phyloP scores from a whole-genome alignment of 208 protist genomes.

The Trichomonas vaginalis region DNA sequence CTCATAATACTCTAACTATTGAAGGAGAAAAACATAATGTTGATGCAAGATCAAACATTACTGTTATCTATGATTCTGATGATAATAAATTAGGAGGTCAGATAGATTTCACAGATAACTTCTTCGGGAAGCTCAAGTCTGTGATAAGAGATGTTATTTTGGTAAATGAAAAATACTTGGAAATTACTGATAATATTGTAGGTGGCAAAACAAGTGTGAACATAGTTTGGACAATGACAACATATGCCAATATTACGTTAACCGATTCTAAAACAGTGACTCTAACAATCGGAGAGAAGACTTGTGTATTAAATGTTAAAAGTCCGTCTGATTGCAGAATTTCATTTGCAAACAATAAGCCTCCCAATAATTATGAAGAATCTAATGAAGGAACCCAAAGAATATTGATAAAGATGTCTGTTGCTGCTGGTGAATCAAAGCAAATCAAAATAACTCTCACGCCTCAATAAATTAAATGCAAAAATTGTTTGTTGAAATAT shows the following conservation, averaged over 20 bases:
- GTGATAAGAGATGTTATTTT: not conserved
- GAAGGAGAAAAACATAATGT: not conserved
- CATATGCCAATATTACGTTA: not conserved
- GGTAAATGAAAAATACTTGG: not conserved
- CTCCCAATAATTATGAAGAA: too few species aligned
- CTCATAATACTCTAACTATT: not conserved
- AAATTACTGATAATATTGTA: not conserved
- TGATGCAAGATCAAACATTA: not conserved
- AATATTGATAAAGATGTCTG: too few species aligned
- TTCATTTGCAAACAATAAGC: not conserved
- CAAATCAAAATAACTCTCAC: too few species aligned
- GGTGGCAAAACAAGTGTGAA: not conserved
- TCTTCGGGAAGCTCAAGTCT: not conserved
- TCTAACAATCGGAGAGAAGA: not conserved
- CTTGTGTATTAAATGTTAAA: not conserved
- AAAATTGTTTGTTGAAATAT: too few species aligned
- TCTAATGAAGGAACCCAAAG: too few species aligned
- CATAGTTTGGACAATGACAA: not conserved
- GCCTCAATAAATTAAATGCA: too few species aligned
- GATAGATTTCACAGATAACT: not conserved
- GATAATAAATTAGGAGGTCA: not conserved
- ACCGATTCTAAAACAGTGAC: not conserved
- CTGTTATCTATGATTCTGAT: not conserved
- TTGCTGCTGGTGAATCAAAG: too few species aligned
- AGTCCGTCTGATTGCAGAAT: not conserved